phyloP scores from a whole-genome alignment of 495 filamentous ascomycete species.

The Penicillium bovifimosum region DNA sequence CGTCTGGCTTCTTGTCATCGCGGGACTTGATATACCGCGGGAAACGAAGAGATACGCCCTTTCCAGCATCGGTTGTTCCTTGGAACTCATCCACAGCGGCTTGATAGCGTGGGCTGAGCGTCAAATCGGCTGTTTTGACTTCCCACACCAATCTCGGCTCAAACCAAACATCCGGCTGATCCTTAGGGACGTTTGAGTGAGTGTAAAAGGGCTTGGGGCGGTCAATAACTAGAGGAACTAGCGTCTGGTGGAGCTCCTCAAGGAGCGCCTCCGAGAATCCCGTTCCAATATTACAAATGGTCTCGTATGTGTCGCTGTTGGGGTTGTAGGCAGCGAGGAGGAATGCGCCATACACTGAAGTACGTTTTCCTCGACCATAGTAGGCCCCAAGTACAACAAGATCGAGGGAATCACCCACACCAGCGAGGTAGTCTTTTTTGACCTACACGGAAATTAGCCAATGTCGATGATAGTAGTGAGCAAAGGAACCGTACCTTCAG shows the following conservation, averaged over 20 bases:
- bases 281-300: constrained; percentile 96
- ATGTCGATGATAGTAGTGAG: not conserved
- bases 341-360: constrained; percentile 91
- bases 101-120: constrained; percentile 85
- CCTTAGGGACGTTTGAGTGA: constrained; percentile 74
- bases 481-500: constrained; percentile 62
- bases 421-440: constrained; percentile 94
- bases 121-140: constrained; percentile 93
- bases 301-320: constrained; percentile 73
- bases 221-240: constrained; percentile 72
- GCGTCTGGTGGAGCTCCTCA: constrained; percentile 68
- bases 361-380: constrained; percentile 89
- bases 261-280: constrained; percentile 88
- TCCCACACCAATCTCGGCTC: constrained; percentile 94
- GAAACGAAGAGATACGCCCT: constrained; percentile 85
- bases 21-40: constrained; percentile 83
- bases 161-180: constrained; percentile 98
- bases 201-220: constrained; percentile 89
- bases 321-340: constrained; percentile 90
- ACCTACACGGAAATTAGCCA: constrained; percentile 45
- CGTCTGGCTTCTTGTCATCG: constrained; percentile 91
- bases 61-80: constrained; percentile 55
- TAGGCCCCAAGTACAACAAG: constrained; percentile 95
- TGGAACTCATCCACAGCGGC: constrained; percentile 61
- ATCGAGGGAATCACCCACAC: constrained; percentile 92